A percentile compares a stretch with the other conserved stretches of the same genome.
Evolutionary conservation across 2,329 filamentous ascomycete genomes (phyloP).

Genomic region (Cercospora zeae-maydis): DNA sequence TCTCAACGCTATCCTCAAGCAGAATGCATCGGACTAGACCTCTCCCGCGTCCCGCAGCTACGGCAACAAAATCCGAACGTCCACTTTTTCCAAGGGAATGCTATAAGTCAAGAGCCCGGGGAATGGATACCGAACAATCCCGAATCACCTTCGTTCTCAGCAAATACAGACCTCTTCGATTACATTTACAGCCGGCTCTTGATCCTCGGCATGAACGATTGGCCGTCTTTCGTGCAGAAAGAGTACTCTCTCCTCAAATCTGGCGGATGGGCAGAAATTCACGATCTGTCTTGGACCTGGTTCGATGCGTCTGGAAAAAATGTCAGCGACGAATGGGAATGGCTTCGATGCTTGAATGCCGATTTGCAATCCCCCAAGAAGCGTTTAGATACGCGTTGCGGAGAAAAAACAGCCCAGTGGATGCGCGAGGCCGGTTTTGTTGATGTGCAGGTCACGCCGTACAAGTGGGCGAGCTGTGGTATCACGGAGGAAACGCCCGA

Average conservation of each 20-base stretch:
- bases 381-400: background rate
- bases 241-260: constrained; percentile 21
- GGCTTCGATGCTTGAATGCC: background rate
- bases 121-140: constrained; percentile 3
- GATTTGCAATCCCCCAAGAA: background rate
- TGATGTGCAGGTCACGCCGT: constrained; percentile 6
- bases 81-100: constrained; percentile 18
- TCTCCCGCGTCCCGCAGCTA: constrained; percentile 21
- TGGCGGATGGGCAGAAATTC: constrained; percentile 26
- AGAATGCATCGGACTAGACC: constrained; percentile 38
- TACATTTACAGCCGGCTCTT: constrained; percentile 26
- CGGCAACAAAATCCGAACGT: constrained; percentile 3
- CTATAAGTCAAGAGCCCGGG: constrained; percentile 3
- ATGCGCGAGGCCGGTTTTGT: constrained; percentile 8
- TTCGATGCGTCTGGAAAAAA: constrained; percentile 5
- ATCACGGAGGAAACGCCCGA: constrained; percentile 8
- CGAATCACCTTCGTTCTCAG: background rate
- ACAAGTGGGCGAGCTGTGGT: constrained; percentile 12
- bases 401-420: background rate
- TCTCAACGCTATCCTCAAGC: constrained; percentile 24
- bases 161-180: constrained; percentile 18
- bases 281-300: constrained; percentile 19
- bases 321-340: constrained; percentile 15
- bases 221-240: constrained; percentile 21
- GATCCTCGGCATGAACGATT: constrained; percentile 24